Conservation (phyloP, 768 basidiomycete genomes). For the Auricularia heimuer region DNA sequence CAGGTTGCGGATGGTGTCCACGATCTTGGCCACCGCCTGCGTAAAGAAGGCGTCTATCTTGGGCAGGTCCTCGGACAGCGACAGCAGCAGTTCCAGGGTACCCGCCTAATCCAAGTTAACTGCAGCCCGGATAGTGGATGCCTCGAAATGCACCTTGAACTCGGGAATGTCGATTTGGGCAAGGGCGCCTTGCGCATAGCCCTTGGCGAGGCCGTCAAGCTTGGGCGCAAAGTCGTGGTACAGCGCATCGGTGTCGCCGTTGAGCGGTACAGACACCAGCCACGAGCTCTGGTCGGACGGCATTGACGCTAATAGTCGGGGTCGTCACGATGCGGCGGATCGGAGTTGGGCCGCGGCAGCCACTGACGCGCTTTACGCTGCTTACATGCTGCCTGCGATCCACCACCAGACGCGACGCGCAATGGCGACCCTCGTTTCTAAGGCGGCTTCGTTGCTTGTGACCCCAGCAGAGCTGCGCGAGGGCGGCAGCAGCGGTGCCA, state of each 20-base stretch:
- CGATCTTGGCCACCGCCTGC: slow-evolving; percentile 77
- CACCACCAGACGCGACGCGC: background rate
- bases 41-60: slow-evolving; percentile 90
- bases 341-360: slow-evolving; percentile 1
- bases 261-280: slow-evolving; percentile 78
- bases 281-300: slow-evolving; percentile 95
- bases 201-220: slow-evolving; percentile 40
- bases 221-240: slow-evolving; percentile 56
- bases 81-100: slow-evolving; percentile 74
- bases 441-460: slow-evolving; percentile 22
- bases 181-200: slow-evolving; percentile 35
- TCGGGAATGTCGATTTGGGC: slow-evolving; percentile 68
- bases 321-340: background rate
- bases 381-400: too few relatives aligned
- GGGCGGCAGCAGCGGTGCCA: slow-evolving; percentile 12
- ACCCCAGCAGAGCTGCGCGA: slow-evolving; percentile 22
- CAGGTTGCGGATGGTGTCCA: slow-evolving; percentile 86
- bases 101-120: background rate
- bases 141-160: slow-evolving; percentile 62
- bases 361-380: background rate
- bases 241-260: slow-evolving; percentile 74
- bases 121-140: background rate
- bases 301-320: slow-evolving; percentile 35
- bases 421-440: background rate
- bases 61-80: slow-evolving; percentile 84